A percentile compares a stretch with the other conserved stretches of the same genome.
Evolutionary conservation across 495 filamentous ascomycete genomes (phyloP).

Genomic region (Tirmania nivea): DNA sequence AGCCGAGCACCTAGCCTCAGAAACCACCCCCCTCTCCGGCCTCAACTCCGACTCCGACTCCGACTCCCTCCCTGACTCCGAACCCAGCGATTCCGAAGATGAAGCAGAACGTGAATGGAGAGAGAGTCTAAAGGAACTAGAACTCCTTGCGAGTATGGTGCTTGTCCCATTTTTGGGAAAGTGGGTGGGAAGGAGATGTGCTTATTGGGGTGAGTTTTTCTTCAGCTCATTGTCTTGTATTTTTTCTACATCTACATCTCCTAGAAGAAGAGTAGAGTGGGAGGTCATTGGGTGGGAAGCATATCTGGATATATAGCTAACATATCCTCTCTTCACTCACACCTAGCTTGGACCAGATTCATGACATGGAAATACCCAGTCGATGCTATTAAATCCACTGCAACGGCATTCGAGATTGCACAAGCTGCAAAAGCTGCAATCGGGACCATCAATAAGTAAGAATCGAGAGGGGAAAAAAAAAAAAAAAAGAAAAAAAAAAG

Average conservation of each 20-base stretch:
- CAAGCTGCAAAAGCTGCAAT: too few species aligned
- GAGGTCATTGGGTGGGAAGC: background rate
- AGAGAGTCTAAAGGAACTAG: constrained; percentile 74
- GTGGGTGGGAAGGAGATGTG: constrained; percentile 77
- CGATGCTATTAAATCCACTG: constrained; percentile 36
- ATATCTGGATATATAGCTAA: background rate
- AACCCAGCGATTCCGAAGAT: constrained; percentile 2
- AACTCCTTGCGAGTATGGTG: constrained; percentile 81
- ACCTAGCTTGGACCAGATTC: constrained; percentile 43
- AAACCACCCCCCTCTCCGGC: background rate
- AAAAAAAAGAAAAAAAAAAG: too few species aligned
- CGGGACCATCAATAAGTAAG: too few species aligned
- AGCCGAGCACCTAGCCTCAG: too few species aligned
- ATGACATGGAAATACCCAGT: constrained; percentile 65
- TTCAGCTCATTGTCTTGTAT: background rate
- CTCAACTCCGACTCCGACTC: background rate
- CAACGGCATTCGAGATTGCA: constrained; percentile 16
- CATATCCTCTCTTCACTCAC: too few species aligned
- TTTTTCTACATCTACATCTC: background rate
- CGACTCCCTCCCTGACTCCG: constrained; percentile 1
- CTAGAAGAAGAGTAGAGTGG: too few species aligned
- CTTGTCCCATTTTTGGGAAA: constrained; percentile 82
- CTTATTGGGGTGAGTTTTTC: constrained; percentile 67
- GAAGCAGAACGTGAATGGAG: constrained; percentile 90
- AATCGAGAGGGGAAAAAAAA: too few species aligned